Conservation (phyloP, 2,329 filamentous ascomycete species). For the Penicillium sp. region DNA sequence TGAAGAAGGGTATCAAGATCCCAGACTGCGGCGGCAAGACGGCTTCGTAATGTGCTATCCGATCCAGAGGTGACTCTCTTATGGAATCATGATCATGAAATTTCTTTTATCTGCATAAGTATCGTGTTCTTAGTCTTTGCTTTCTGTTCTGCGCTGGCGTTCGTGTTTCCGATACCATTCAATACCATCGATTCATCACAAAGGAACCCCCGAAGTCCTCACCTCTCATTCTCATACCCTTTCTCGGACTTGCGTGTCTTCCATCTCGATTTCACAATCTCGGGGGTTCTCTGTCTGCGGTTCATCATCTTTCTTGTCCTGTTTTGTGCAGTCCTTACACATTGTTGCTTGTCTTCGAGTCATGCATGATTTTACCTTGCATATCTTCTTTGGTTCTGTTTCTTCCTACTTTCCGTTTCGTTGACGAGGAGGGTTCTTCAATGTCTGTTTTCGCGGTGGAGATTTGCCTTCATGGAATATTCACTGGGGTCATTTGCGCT, state of each 20-base stretch:
- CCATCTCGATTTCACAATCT: not conserved
- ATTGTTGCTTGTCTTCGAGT: not conserved
- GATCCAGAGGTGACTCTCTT: conserved; percentile 2
- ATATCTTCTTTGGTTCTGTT: not conserved
- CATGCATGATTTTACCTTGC: not conserved
- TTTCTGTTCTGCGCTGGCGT: not conserved
- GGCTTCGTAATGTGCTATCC: conserved; percentile 37
- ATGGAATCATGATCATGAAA: conserved; percentile 22
- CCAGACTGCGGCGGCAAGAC: conserved; percentile 80
- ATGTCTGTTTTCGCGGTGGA: not conserved
- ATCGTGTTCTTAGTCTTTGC: not conserved
- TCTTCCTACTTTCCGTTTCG: not conserved
- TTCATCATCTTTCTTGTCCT: not conserved
- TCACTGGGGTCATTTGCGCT: not conserved
- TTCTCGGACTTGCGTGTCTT: not conserved
- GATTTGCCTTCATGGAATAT: not conserved
- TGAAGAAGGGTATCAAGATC: conserved; percentile 81
- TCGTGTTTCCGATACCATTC: not conserved
- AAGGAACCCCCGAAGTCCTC: not conserved
- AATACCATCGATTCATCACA: not conserved
- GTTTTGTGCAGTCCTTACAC: not conserved
- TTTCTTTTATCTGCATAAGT: conserved; percentile 1
- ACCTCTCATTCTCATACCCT: not conserved
- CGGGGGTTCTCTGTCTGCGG: not conserved
- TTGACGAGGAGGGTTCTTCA: not conserved